Conservation (phyloP, 2,329 filamentous ascomycete species). For the Monosporascus sp. region DNA sequence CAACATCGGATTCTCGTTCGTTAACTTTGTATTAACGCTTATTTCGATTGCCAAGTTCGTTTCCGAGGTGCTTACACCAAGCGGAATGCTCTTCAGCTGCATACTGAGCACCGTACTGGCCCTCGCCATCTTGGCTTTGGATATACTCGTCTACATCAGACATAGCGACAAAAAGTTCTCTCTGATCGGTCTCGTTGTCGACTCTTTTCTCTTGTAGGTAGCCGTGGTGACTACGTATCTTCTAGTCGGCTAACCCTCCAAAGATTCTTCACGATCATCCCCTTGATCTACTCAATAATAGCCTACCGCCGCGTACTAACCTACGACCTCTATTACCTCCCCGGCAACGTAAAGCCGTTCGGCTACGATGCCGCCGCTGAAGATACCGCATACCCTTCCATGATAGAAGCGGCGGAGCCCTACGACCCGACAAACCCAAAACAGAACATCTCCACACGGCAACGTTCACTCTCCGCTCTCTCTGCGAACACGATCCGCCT, state of each 20-base stretch:
- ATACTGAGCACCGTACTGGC: slow-evolving; percentile 45
- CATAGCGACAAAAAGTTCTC: slow-evolving; percentile 43
- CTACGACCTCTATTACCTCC: slow-evolving; percentile 47
- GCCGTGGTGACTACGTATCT: not conserved
- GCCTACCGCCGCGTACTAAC: slow-evolving; percentile 42
- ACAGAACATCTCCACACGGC: slow-evolving; percentile 4
- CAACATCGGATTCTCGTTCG: slow-evolving; percentile 45
- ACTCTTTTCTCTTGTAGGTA: slow-evolving; percentile 44
- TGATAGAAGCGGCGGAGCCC: slow-evolving; percentile 10
- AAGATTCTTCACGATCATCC: slow-evolving; percentile 38
- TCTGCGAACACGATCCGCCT: slow-evolving; percentile 17
- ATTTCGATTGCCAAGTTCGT: slow-evolving; percentile 42
- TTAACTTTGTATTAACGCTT: slow-evolving; percentile 41
- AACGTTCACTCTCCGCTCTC: slow-evolving; percentile 18
- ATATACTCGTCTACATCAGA: slow-evolving; percentile 45
- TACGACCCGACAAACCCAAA: slow-evolving; percentile 19
- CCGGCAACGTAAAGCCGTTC: slow-evolving; percentile 44
- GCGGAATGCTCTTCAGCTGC: slow-evolving; percentile 48
- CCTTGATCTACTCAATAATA: slow-evolving; percentile 41
- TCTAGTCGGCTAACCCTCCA: not conserved
- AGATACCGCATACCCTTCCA: slow-evolving; percentile 18
- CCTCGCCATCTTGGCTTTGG: slow-evolving; percentile 42
- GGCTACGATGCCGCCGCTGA: slow-evolving; percentile 33
- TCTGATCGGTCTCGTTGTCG: slow-evolving; percentile 42
- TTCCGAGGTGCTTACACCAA: slow-evolving; percentile 48